These are phyloP conservation scores for Berberis thunbergii DNA, from an alignment of 164 flowering plant genomes.

Conservation along the genomic window DNA sequence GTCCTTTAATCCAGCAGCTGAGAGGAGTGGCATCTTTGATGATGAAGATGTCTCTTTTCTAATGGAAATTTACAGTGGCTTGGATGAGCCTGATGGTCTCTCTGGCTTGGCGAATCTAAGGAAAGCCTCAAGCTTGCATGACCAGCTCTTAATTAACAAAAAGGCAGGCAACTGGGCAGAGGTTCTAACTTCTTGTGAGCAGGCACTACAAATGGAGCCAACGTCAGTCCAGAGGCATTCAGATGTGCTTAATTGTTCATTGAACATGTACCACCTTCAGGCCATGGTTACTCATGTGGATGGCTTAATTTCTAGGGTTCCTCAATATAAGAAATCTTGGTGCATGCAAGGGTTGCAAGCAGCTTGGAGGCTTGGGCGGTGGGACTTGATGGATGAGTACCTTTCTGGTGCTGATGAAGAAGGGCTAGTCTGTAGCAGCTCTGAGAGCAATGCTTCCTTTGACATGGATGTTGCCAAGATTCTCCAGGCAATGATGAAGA, in stretches of 20 bases:
- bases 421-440: slow-evolving; percentile 68
- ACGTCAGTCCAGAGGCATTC: slow-evolving; percentile 89
- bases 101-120: slow-evolving; percentile 85
- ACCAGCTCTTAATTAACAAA: slow-evolving; percentile 76
- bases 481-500: slow-evolving; percentile 89
- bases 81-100: slow-evolving; percentile 97
- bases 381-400: slow-evolving; percentile 97
- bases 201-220: slow-evolving; percentile 92
- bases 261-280: slow-evolving; percentile 96
- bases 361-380: slow-evolving; percentile 98
- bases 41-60: slow-evolving; percentile 84
- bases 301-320: slow-evolving; percentile 82
- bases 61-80: slow-evolving; percentile 88
- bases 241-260: slow-evolving; percentile 83
- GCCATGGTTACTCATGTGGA: slow-evolving; percentile 95
- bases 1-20: slow-evolving; percentile 92
- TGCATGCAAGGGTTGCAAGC: slow-evolving; percentile 99
- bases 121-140: slow-evolving; percentile 70
- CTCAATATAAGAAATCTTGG: slow-evolving; percentile 89
- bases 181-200: slow-evolving; percentile 86
- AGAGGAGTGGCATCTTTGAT: slow-evolving; percentile 79
- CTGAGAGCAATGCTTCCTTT: slow-evolving; percentile 83
- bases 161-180: slow-evolving; percentile 98
- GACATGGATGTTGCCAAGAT: slow-evolving; percentile 95
- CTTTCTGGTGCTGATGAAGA: slow-evolving; percentile 80